Evolutionary conservation across 495 filamentous ascomycete species (phyloP).

Genomic region (Daldinia decipiens): DNA sequence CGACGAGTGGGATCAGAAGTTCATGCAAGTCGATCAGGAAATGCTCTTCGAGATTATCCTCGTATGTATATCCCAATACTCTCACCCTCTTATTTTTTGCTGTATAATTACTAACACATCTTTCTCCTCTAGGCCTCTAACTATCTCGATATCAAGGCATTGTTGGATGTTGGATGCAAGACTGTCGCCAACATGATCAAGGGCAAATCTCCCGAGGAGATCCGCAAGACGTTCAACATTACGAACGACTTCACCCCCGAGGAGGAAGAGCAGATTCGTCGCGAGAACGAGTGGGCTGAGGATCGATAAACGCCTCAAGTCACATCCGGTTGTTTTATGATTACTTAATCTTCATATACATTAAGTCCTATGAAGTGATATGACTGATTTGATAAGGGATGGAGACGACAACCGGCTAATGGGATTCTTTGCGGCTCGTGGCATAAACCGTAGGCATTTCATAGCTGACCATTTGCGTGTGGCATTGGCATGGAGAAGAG

Average conservation of each 20-base stretch:
- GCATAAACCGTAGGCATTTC: not conserved
- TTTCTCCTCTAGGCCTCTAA: conserved; percentile 68
- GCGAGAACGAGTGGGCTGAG: conserved; percentile 88
- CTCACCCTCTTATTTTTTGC: not conserved
- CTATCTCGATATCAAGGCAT: conserved; percentile 83
- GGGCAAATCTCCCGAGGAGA: conserved; percentile 84
- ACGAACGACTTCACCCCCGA: conserved; percentile 85
- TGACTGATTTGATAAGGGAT: not conserved
- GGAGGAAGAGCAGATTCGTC: conserved; percentile 84
- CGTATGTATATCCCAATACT: conserved; percentile 64
- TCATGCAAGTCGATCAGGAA: conserved; percentile 99
- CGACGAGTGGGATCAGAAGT: conserved; percentile 99
- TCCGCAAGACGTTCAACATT: conserved; percentile 85
- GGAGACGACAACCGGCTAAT: not conserved
- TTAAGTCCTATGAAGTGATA: not conserved
- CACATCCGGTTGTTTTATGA: not conserved
- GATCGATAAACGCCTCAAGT: conserved; percentile 59
- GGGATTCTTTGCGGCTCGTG: not conserved
- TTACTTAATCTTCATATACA: not conserved
- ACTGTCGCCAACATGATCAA: conserved; percentile 90
- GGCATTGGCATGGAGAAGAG: conserved; percentile 7
- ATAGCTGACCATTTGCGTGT: conserved; percentile 1
- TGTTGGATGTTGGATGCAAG: conserved; percentile 85
- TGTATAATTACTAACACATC: conserved; percentile 20
- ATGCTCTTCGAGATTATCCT: conserved; percentile 99